Percentiles rank a stretch among this genome's conserved stretches.
These are phyloP conservation scores for Cladorrhinum samala DNA, from an alignment of 495 filamentous ascomycete species.

Conservation along the genomic window DNA sequence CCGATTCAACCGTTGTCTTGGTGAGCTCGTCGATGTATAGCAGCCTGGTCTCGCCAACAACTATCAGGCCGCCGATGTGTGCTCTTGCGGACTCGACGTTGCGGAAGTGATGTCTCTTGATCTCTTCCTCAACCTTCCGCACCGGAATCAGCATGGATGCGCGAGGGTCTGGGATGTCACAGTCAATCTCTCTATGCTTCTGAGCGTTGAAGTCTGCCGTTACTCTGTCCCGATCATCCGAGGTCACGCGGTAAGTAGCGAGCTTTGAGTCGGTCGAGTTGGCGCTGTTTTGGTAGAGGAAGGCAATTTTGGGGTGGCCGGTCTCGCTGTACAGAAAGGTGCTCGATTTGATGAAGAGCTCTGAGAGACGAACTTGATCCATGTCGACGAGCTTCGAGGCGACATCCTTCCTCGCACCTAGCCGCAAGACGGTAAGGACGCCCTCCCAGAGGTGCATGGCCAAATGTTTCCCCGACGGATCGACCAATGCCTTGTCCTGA, in stretches of 20 bases:
- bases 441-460: slow-evolving; percentile 86
- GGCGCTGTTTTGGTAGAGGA: slow-evolving; percentile 73
- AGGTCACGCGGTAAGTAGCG: slow-evolving; percentile 48
- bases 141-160: slow-evolving; percentile 82
- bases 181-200: slow-evolving; percentile 42
- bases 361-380: slow-evolving; percentile 68
- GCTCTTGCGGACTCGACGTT: slow-evolving; percentile 42
- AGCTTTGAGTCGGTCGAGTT: slow-evolving; percentile 57
- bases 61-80: slow-evolving; percentile 62
- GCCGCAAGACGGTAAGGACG: slow-evolving; percentile 64
- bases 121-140: slow-evolving; percentile 44
- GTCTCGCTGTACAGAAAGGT: slow-evolving; percentile 72
- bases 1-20: slow-evolving; percentile 50
- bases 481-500: slow-evolving; percentile 69
- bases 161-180: slow-evolving; percentile 63
- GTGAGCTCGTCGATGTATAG: slow-evolving; percentile 74
- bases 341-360: slow-evolving; percentile 78
- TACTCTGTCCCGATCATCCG: slow-evolving; percentile 43
- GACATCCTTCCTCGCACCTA: slow-evolving; percentile 49
- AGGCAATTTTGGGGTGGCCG: slow-evolving; percentile 69
- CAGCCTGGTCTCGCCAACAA: slow-evolving; percentile 80
- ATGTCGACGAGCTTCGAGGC: slow-evolving; percentile 57
- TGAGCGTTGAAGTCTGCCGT: slow-evolving; percentile 40
- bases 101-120: slow-evolving; percentile 47
- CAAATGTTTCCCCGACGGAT: slow-evolving; percentile 76